Evolutionary conservation across 306 rosid species (phyloP).

Genomic region (Dryas alaskensis): DNA sequence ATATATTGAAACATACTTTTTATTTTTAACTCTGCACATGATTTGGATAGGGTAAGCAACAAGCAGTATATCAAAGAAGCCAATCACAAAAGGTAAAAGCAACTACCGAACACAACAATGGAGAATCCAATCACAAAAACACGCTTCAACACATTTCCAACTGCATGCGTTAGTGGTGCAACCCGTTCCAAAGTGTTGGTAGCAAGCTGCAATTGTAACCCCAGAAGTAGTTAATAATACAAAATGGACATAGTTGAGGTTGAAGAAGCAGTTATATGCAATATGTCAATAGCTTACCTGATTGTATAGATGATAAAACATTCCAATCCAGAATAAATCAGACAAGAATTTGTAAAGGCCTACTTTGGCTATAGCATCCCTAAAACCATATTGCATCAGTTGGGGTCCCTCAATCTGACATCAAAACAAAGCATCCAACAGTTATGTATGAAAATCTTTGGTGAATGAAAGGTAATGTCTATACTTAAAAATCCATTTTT

Average conservation of each 20-base stretch:
- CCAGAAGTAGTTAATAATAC: neutral
- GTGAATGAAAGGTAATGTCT: neutral
- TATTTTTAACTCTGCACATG: neutral
- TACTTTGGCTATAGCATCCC: conserved; percentile 65
- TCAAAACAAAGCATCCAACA: conserved; percentile 19
- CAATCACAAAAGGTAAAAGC: neutral
- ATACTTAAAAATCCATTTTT: neutral
- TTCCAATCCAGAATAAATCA: conserved; percentile 71
- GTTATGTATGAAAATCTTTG: neutral
- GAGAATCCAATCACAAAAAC: conserved; percentile 83
- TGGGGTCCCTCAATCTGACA: conserved; percentile 75
- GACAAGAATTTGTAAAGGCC: conserved; percentile 60
- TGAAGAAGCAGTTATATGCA: neutral
- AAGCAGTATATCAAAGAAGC: neutral
- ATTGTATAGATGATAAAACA: conserved; percentile 75
- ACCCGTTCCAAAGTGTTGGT: conserved; percentile 74
- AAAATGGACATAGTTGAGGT: neutral
- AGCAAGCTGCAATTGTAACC: conserved; percentile 50
- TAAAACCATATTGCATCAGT: conserved; percentile 61
- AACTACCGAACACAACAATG: conserved; percentile 66
- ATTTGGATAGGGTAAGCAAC: neutral
- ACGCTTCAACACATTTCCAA: conserved; percentile 77
- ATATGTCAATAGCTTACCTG: conserved; percentile 42
- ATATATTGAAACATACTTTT: too few species aligned
- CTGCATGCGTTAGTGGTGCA: conserved; percentile 78